These are phyloP conservation scores for Epichloe amarillans DNA, from an alignment of 2,329 filamentous ascomycete species.

Conservation along the genomic window DNA sequence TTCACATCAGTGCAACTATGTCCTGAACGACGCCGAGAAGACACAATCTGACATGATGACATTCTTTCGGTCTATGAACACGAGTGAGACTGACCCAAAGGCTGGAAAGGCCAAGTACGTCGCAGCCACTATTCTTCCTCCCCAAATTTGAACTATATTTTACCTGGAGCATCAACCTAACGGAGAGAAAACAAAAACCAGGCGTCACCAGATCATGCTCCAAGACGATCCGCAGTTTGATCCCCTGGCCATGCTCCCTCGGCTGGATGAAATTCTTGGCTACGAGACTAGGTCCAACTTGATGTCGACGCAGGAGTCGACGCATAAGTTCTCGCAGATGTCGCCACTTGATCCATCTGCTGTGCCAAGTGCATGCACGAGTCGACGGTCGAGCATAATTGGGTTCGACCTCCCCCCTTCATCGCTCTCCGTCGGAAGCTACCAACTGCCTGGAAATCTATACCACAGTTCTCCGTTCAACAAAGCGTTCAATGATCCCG, in stretches of 20 bases:
- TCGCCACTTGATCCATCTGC: constrained; percentile 24
- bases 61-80: constrained; percentile 43
- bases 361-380: constrained; percentile 18
- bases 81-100: constrained; percentile 51
- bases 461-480: constrained; percentile 17
- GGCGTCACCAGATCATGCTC: constrained; percentile 62
- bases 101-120: constrained; percentile 60
- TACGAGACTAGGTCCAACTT: constrained; percentile 19
- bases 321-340: constrained; percentile 29
- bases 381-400: constrained; percentile 13
- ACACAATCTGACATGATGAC: constrained; percentile 60
- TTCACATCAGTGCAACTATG: constrained; percentile 73
- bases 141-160: too few species aligned
- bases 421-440: constrained; percentile 20
- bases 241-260: constrained; percentile 17
- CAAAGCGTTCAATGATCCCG: constrained; percentile 10
- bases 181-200: constrained; percentile 21
- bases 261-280: constrained; percentile 22
- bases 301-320: constrained; percentile 23
- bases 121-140: constrained; percentile 14
- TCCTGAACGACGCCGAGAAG: constrained; percentile 66
- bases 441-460: constrained; percentile 22
- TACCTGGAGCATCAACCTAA: too few species aligned
- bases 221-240: constrained; percentile 70
- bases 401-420: constrained; percentile 22